Evolutionary conservation across 1,139 yeast species (phyloP), one percentile per base, ranked within the genome.

Genomic region (Candida neerlandica): DNA sequence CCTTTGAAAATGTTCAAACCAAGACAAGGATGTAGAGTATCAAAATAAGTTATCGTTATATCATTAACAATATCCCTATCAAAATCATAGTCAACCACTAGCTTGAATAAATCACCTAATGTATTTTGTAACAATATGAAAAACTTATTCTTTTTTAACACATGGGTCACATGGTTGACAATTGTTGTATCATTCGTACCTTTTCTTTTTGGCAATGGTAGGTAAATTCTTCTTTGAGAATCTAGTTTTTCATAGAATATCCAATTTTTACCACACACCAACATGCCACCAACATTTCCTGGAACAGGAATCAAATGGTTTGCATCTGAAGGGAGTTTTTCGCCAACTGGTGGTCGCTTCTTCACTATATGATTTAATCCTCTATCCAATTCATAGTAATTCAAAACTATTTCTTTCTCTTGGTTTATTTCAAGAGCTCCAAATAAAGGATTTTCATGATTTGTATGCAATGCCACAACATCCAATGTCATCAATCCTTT

Each of bases 371-470:
- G 88, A 61, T 92, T 91, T 48, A 92, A 71, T 0, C 98, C 97
- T 46, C 89, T 78, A 64, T 94, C 98, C 29, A 92, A 70, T 61
- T 89, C 95, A 66, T 92, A 92, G 63, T 80, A 86, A 7, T 81
- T 78, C 51, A 92, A 67, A 15, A 53, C 52, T 3, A 64, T 51
- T 1, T 59, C 59, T 7, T 63, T 46, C 1, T 44, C 41, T 5
- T 46, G 46, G 3, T 59, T 54, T n/a, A 80, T 71, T 63, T 94
- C 98, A 16, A 94, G 67, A 0, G 94, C 79, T 0, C 90, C 96
- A 75, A 90, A 91, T 5, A 81, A 62, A 0, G 99, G 98, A 62
- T 90, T 90, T 16, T 86, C 94, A 62, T 77, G 86, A 1, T 86
- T 89, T 2, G 84, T 87, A 61, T 91, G 96, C 45, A 94, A 64